These are phyloP conservation scores for Amniculicola lignicola DNA, from an alignment of 495 filamentous ascomycete genomes.

Conservation along the genomic window DNA sequence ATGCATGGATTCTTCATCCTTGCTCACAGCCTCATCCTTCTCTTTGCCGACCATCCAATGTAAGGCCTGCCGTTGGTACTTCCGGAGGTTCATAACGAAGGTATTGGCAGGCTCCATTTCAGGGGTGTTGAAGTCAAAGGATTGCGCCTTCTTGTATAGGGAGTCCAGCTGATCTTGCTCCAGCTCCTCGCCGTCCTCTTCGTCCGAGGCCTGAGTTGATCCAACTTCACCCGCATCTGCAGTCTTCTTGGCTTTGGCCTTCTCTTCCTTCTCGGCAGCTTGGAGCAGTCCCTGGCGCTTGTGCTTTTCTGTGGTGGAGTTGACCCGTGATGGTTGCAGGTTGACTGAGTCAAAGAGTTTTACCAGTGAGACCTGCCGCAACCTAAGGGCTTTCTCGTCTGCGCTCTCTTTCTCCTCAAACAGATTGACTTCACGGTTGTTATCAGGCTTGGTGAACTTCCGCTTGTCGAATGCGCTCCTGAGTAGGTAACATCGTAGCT, in stretches of 20 bases:
- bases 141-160: conserved; percentile 93
- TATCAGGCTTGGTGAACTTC: conserved; percentile 57
- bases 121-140: conserved; percentile 91
- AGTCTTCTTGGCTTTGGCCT: conserved; percentile 52
- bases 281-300: conserved; percentile 79
- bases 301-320: conserved; percentile 71
- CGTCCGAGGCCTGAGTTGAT: conserved; percentile 53
- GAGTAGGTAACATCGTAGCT: conserved; percentile 75
- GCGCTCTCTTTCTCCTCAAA: conserved; percentile 82
- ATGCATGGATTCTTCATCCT: conserved; percentile 78
- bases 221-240: conserved; percentile 13
- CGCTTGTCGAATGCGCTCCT: conserved; percentile 65
- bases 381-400: conserved; percentile 79
- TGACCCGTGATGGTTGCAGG: conserved; percentile 67
- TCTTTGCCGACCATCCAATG: conserved; percentile 97
- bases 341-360: conserved; percentile 87
- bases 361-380: conserved; percentile 83
- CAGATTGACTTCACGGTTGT: conserved; percentile 67
- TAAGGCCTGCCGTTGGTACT: conserved; percentile 92
- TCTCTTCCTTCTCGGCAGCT: conserved; percentile 80
- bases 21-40: conserved; percentile 63
- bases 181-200: conserved; percentile 83
- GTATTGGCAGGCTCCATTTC: conserved; percentile 74
- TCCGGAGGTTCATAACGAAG: conserved; percentile 79
- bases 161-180: conserved; percentile 94